A percentile compares a stretch with the other conserved stretches of the same genome.
These are phyloP conservation scores for Xylaria nigripes DNA, from an alignment of 495 filamentous ascomycete species.

Conservation along the genomic window DNA sequence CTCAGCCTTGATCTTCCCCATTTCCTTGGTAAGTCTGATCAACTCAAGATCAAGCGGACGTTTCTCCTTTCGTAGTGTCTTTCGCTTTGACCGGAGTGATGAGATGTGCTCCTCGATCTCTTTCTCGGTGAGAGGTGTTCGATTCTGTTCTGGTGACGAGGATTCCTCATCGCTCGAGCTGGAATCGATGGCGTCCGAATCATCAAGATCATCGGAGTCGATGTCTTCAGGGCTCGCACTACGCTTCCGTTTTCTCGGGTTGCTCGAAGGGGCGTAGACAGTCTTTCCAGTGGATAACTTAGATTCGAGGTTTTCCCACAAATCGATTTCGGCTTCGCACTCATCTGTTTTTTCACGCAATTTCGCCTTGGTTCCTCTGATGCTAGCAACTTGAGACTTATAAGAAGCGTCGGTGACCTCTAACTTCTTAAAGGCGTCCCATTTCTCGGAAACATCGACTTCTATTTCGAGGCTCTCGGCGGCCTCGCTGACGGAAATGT, in stretches of 20 bases:
- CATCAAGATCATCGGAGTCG: conserved; percentile 12
- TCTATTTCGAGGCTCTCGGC: conserved; percentile 31
- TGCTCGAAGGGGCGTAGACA: conserved; percentile 39
- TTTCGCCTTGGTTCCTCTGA: background rate
- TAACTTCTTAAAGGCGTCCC: conserved; percentile 12
- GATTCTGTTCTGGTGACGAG: conserved; percentile 5
- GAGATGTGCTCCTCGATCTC: conserved; percentile 18
- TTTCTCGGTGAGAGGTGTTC: conserved; percentile 15
- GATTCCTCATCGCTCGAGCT: conserved; percentile 28
- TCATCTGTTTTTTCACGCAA: conserved; percentile 30
- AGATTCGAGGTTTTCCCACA: conserved; percentile 42
- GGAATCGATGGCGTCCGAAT: conserved; percentile 9
- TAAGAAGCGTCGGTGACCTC: conserved; percentile 25
- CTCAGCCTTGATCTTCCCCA: conserved; percentile 20
- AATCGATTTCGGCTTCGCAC: conserved; percentile 25
- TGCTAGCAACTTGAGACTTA: conserved; percentile 26
- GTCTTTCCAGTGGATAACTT: conserved; percentile 39
- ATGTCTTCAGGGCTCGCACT: background rate
- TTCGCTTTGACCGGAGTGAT: conserved; percentile 24
- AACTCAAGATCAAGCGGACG: conserved; percentile 11
- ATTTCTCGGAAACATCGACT: conserved; percentile 33
- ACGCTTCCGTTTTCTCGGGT: conserved; percentile 28
- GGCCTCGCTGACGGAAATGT: conserved; percentile 41
- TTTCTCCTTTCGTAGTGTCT: conserved; percentile 11
- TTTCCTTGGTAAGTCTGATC: conserved; percentile 1